Evolutionary conservation across 352 stramenopile genomes (phyloP), one percentile per base, ranked within the genome.

Genomic region (Phytophthora citrophthora): DNA sequence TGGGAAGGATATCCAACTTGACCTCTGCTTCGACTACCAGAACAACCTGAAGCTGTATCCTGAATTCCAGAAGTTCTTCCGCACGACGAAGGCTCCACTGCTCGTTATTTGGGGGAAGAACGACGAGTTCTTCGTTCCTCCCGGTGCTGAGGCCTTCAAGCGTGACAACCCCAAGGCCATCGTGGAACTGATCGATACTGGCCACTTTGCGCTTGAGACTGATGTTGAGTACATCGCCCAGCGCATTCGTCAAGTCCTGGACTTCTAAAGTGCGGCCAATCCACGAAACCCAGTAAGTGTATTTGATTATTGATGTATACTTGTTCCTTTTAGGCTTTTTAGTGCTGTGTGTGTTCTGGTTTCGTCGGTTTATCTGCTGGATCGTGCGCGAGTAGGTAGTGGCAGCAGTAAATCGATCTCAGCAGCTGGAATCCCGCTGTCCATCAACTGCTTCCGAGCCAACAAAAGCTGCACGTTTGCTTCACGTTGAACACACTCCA

Each of bases 51-150:
- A 23, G 5, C 6, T 45, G 39, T 45, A 45, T 26, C 39, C 39
- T 11, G 39, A 45, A 13, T 45, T 45, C 39, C 39, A 45, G 39
- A 27, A 45, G 16, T 45, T 45, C 39, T 45, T 45, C 20, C 39
- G 39, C 16, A 24, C 39, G 7, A 45, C 39, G 2, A 16, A 45
- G 4, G 39, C 12, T 0, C 39, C 39, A 2, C 11, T 20, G 39
- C 39, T 45, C 16, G 2, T 45, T 45, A 45, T 45, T 16, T 45
- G 39, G 39, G 39, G 39, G 16, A 45, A 45, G 39, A 13, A 45
- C 16, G 39, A 45, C 16, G 39, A 45, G 39, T 45, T 45, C 39
- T 45, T 45, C 39, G 3, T 45, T 11, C 39, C 39, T 26, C 5
- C n/a, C 9, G 39, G 39, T 24, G 16, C 39, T n/a, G 39, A 45